A percentile compares a stretch with the other conserved stretches of the same genome.
phyloP scores from a whole-genome alignment of 2,329 filamentous ascomycete species.

The Xylariaceae sp. region DNA sequence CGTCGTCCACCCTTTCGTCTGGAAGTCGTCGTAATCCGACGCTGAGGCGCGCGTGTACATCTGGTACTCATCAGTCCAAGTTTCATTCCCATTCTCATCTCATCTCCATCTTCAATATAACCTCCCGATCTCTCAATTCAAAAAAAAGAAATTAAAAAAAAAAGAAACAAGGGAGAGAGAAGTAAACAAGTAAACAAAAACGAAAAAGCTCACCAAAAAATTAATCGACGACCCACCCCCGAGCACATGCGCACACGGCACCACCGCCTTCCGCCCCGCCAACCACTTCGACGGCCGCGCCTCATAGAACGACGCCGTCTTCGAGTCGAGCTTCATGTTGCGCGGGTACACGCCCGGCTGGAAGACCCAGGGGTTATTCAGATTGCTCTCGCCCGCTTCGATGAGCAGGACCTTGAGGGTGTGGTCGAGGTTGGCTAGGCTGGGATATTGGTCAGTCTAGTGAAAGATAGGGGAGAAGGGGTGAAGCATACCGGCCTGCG shows the following conservation, averaged over 20 bases:
- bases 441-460: slow-evolving; percentile 28
- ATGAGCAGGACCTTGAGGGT: slow-evolving; percentile 57
- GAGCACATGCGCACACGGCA: slow-evolving; percentile 68
- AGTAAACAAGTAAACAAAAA: no score
- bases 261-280: slow-evolving; percentile 63
- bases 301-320: slow-evolving; percentile 77
- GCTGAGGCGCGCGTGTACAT: slow-evolving; percentile 70
- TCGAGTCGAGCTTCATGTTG: slow-evolving; percentile 71
- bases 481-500: slow-evolving; percentile 45
- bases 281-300: slow-evolving; percentile 69
- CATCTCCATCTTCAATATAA: no score
- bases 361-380: slow-evolving; percentile 75
- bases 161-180: no score
- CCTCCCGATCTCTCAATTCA: no score
- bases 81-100: no score
- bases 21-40: slow-evolving; percentile 73
- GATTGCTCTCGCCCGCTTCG: slow-evolving; percentile 39
- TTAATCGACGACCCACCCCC: slow-evolving; percentile 72
- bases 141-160: no score
- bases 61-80: slow-evolving; percentile 33
- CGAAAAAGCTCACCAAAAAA: no score
- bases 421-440: slow-evolving; percentile 69
- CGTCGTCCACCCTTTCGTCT: slow-evolving; percentile 73
- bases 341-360: slow-evolving; percentile 70
- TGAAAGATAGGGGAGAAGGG: not conserved